Percentiles rank a stretch among this genome's conserved stretches.
Evolutionary conservation across 2,329 filamentous ascomycete genomes (phyloP).

Genomic region (Lachnellula hyalina): DNA sequence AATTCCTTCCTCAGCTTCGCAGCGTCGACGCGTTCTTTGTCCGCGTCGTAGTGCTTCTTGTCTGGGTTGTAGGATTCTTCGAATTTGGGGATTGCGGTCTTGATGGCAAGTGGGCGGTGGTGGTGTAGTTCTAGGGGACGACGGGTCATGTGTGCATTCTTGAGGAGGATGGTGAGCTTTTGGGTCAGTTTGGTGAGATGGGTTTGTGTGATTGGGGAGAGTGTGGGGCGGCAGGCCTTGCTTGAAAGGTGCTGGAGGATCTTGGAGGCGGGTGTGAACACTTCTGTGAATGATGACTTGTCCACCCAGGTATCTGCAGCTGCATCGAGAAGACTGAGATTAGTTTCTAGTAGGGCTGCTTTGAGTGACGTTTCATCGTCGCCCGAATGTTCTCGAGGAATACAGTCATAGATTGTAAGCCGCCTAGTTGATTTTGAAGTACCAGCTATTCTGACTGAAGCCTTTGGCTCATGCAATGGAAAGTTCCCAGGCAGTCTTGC

Average conservation of each 20-base stretch:
- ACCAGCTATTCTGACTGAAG: conserved; percentile 45
- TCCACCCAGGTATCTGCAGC: conserved; percentile 69
- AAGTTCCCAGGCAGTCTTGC: conserved; percentile 48
- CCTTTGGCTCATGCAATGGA: conserved; percentile 53
- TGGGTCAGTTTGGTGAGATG: conserved; percentile 24
- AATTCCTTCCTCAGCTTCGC: conserved; percentile 83
- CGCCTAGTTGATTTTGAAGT: conserved; percentile 43
- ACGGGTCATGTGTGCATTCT: conserved; percentile 59
- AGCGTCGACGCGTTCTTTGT: conserved; percentile 80
- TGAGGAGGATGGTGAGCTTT: conserved; percentile 50
- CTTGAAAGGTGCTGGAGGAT: conserved; percentile 58
- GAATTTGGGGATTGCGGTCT: conserved; percentile 85
- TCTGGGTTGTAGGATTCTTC: conserved; percentile 91
- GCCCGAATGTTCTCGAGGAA: conserved; percentile 24
- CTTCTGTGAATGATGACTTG: conserved; percentile 71
- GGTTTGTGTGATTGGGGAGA: conserved; percentile 35
- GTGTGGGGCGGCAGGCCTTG: conserved; percentile 44
- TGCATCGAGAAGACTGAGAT: conserved; percentile 59
- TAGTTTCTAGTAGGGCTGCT: conserved; percentile 55
- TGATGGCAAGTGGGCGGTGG: conserved; percentile 83
- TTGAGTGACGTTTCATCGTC: conserved; percentile 38
- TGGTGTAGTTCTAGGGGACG: conserved; percentile 83
- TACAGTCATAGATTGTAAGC: conserved; percentile 56
- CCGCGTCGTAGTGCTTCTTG: conserved; percentile 88
- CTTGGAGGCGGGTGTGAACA: conserved; percentile 60